Conservation (phyloP, 1,284 basidiomycete species). For the Naganishia sp. region DNA sequence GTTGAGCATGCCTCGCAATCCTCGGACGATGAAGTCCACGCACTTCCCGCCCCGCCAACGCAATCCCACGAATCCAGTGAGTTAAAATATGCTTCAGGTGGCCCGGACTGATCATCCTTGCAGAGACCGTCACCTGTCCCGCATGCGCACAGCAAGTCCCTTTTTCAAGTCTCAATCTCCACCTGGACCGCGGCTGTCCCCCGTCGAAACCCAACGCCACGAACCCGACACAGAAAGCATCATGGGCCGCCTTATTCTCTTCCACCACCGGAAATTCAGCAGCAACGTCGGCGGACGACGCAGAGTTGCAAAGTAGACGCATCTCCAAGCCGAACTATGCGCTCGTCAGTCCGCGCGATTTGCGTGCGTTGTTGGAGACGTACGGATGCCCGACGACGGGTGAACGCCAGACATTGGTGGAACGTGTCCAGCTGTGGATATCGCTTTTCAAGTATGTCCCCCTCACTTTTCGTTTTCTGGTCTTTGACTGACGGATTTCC, state of each 20-base stretch:
- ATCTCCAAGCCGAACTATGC: conserved; percentile 52
- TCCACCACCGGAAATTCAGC: conserved; percentile 33
- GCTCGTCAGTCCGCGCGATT: conserved; percentile 45
- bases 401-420: conserved; percentile 43
- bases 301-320: conserved; percentile 43
- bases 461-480: background rate
- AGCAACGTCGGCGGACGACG: background rate
- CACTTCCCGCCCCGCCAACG: background rate
- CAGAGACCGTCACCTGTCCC: conserved; percentile 49
- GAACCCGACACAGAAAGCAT: conserved; percentile 37
- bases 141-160: conserved; percentile 44
- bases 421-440: conserved; percentile 51
- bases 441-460: conserved; percentile 45
- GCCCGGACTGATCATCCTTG: background rate
- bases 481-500: background rate
- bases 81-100: background rate
- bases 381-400: conserved; percentile 46
- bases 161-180: conserved; percentile 45
- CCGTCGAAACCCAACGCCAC: conserved; percentile 39
- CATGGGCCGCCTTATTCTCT: conserved; percentile 52
- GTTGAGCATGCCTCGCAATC: background rate
- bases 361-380: conserved; percentile 42
- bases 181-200: conserved; percentile 51
- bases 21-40: background rate
- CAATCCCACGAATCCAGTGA: background rate